Evolutionary conservation across 2,329 filamentous ascomycete species (phyloP), one percentile per base, ranked within the genome.

Genomic region (Teratosphaeria gauchensis): DNA sequence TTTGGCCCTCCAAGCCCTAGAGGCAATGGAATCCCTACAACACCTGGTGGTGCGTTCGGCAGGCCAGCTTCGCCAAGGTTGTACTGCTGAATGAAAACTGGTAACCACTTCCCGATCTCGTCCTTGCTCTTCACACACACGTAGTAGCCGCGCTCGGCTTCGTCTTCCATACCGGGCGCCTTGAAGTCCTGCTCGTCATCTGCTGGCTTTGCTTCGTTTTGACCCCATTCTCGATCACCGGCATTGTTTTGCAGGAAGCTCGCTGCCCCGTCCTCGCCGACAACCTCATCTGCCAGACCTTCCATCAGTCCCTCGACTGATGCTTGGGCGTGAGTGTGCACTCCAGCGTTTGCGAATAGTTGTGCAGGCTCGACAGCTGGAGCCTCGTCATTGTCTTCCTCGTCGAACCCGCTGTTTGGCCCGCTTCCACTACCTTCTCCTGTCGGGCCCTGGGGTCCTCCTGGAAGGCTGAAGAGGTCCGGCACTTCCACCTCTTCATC

Each of bases 1-100:
- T 48, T 48, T 21, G 42, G 33, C 33, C 9, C 42, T 6, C 16
- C 42, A 48, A 21, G 42, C 42, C 16, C 42, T 8, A n/a, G 9
- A 48, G 42, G 42, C 16, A 48, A 19, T 11, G 42, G 42, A 9
- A 21, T 19, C 42, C 16, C 42, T 8, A 48, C 16, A 21, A 48
- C 42, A 11, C 42, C n/a, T 21, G 42, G 42, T n/a, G n/a, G 19
- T n/a, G 9, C 16, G 8, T 19, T 19, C n/a, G 42, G 42, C 16
- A 19, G 9, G 42, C 16, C 42, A 19, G 42, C 42, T 4, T 62
- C 59, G 33, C 60, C 65, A 24, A 64, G n/a, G 56, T 66, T 65
- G 64, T 66, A 65, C 59, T 68, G 63, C 24, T 63, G 56, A 51
- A 64, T 62, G 60, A 67, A 64, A 28, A 55, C 61, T 4, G 60